Percentiles rank a stretch among this genome's conserved stretches.
Conservation (phyloP, 2,329 filamentous ascomycete genomes). For the Aspergillus hortae region DNA sequence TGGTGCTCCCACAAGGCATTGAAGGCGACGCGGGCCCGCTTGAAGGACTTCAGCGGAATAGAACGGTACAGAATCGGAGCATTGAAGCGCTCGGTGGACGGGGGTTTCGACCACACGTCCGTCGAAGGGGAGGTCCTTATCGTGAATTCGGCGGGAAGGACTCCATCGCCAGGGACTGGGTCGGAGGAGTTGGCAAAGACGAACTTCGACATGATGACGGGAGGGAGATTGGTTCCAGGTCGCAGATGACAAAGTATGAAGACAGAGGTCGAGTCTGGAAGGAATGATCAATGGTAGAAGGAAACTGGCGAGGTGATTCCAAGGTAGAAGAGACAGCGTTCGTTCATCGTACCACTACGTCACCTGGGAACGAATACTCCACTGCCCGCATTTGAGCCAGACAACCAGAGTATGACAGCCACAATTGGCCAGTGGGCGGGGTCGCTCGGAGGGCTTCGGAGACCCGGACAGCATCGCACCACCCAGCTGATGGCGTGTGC, state of each 20-base stretch:
- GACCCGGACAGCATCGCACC: background rate
- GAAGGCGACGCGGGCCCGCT: constrained; percentile 61
- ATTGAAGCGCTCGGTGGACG: constrained; percentile 62
- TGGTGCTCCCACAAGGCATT: constrained; percentile 56
- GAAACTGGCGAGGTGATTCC: background rate
- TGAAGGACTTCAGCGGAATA: constrained; percentile 55
- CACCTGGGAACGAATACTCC: constrained; percentile 2
- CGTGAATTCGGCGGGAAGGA: constrained; percentile 42
- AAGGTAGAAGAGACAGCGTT: background rate
- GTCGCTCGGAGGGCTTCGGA: constrained; percentile 1
- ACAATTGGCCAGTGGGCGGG: constrained; percentile 1
- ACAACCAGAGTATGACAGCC: constrained; percentile 4
- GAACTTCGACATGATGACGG: constrained; percentile 28
- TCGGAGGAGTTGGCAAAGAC: constrained; percentile 32
- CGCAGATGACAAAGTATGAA: background rate
- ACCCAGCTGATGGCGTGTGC: background rate
- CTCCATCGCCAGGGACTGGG: constrained; percentile 25
- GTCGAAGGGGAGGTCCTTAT: constrained; percentile 59
- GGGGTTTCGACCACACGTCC: constrained; percentile 76
- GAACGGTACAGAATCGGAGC: constrained; percentile 45
- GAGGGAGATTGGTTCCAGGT: background rate
- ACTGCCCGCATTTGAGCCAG: background rate
- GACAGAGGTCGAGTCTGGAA: too few relatives aligned
- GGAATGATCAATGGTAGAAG: too few relatives aligned
- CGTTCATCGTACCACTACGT: background rate